These are phyloP conservation scores for Biscutella laevigata DNA, from an alignment of 441 rosid species.

Conservation along the genomic window DNA sequence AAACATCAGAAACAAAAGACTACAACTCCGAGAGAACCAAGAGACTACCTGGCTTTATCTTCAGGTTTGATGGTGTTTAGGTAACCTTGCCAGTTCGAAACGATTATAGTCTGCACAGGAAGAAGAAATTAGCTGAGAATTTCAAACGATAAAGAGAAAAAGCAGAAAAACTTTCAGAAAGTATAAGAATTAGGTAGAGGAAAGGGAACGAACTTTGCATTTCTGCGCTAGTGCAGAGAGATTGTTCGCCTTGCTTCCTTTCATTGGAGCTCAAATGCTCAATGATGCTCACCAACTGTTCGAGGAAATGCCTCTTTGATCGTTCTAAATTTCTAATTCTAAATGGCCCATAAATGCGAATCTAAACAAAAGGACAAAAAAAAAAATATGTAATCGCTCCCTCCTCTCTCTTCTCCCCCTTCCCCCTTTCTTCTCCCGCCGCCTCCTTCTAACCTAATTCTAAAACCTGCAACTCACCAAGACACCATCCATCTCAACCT, in stretches of 20 bases:
- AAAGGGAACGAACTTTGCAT: slow-evolving; percentile 48
- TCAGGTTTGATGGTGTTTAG: slow-evolving; percentile 78
- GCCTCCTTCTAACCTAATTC: too few relatives aligned
- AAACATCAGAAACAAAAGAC: neutral
- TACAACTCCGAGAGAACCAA: neutral
- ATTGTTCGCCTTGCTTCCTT: slow-evolving; percentile 38
- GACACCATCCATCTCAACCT: too few relatives aligned
- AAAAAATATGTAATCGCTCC: too few relatives aligned
- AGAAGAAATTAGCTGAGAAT: neutral
- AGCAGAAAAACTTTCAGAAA: neutral
- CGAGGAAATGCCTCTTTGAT: slow-evolving; percentile 34
- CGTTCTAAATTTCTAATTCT: too few relatives aligned
- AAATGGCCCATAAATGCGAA: too few relatives aligned
- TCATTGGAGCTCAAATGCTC: slow-evolving; percentile 43
- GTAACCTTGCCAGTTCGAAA: slow-evolving; percentile 73
- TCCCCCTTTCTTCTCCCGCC: too few relatives aligned
- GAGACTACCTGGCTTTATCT: slow-evolving; percentile 63
- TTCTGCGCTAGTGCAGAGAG: slow-evolving; percentile 48
- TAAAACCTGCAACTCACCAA: too few relatives aligned
- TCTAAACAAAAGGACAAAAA: too few relatives aligned
- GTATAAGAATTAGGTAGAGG: neutral
- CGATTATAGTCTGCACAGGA: slow-evolving; percentile 54
- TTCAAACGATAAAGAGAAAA: neutral
- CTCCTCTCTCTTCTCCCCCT: too few relatives aligned
- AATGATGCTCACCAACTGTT: slow-evolving; percentile 35